Conservation (phyloP, 2,329 filamentous ascomycete genomes). For the Phoma sp. region DNA sequence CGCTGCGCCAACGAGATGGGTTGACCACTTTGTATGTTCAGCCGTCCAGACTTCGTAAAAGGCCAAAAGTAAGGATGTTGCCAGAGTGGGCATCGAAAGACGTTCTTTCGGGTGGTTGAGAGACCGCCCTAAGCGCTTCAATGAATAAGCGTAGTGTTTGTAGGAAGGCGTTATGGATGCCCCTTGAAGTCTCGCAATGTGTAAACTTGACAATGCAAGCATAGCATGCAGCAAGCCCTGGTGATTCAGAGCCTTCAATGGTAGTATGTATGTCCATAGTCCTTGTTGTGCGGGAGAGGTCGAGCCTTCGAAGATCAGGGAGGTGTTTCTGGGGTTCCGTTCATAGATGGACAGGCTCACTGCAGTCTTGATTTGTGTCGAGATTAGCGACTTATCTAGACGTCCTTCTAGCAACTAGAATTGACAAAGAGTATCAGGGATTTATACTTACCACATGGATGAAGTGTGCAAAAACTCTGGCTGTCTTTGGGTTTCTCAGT, state of each 20-base stretch:
- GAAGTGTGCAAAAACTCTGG: constrained; percentile 88
- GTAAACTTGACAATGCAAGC: constrained; percentile 82
- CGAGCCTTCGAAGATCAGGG: constrained; percentile 65
- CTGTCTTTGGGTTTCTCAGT: constrained; percentile 78
- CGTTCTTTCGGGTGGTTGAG: constrained; percentile 75
- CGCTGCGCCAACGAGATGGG: constrained; percentile 83
- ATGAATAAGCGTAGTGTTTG: constrained; percentile 88
- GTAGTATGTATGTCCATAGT: constrained; percentile 76
- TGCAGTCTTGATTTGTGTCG: constrained; percentile 61
- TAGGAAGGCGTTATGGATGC: constrained; percentile 79
- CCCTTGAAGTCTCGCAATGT: constrained; percentile 82
- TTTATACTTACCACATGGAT: constrained; percentile 66
- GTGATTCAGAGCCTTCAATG: constrained; percentile 77
- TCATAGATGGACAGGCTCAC: constrained; percentile 88
- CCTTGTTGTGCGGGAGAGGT: constrained; percentile 42
- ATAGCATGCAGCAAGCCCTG: constrained; percentile 91
- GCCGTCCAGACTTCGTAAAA: constrained; percentile 96
- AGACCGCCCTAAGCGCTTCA: constrained; percentile 78
- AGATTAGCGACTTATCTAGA: constrained; percentile 12
- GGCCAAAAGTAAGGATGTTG: constrained; percentile 81
- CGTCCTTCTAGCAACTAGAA: background rate
- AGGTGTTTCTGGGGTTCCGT: constrained; percentile 76
- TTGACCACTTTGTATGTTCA: constrained; percentile 95
- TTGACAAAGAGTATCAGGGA: background rate
- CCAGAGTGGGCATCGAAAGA: constrained; percentile 80